phyloP scores from a whole-genome alignment of 2,329 filamentous ascomycete species.

The Cordyceps javanica region DNA sequence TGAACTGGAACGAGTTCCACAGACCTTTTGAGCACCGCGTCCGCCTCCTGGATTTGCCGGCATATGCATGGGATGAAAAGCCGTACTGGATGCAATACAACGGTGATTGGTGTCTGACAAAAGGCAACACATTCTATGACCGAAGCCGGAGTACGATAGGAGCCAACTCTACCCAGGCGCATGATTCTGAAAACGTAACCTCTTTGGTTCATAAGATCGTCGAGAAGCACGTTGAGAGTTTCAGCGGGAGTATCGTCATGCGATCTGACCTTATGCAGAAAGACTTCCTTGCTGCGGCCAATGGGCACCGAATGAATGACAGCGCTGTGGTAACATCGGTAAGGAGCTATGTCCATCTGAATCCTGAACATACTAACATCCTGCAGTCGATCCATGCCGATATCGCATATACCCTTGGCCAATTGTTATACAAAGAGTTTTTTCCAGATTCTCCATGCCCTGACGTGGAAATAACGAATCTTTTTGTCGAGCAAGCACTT shows the following conservation, averaged over 20 bases:
- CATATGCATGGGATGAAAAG: constrained; percentile 65
- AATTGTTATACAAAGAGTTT: constrained; percentile 58
- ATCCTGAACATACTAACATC: not conserved
- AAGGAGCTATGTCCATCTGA: constrained; percentile 19
- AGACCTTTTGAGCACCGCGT: constrained; percentile 32
- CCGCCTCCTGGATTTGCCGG: constrained; percentile 54
- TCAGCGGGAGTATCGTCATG: constrained; percentile 5
- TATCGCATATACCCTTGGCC: constrained; percentile 56
- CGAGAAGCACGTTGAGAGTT: not conserved
- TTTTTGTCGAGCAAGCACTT: constrained; percentile 57
- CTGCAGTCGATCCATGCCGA: constrained; percentile 41
- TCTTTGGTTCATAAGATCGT: constrained; percentile 12
- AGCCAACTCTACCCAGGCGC: constrained; percentile 28
- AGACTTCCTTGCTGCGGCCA: not conserved
- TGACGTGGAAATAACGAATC: constrained; percentile 57
- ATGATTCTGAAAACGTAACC: constrained; percentile 32
- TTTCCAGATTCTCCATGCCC: constrained; percentile 49
- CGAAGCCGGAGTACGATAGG: not conserved
- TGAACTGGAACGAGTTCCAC: constrained; percentile 67
- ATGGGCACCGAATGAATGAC: not conserved
- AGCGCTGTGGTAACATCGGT: constrained; percentile 38
- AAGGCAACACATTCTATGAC: constrained; percentile 43
- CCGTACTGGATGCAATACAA: constrained; percentile 58
- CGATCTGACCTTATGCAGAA: constrained; percentile 2
- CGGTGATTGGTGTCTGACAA: constrained; percentile 64